A percentile compares a stretch with the other conserved stretches of the same genome.
These are phyloP conservation scores for Solanum microdontum DNA, from an alignment of 257 asterid species.

Conservation along the genomic window DNA sequence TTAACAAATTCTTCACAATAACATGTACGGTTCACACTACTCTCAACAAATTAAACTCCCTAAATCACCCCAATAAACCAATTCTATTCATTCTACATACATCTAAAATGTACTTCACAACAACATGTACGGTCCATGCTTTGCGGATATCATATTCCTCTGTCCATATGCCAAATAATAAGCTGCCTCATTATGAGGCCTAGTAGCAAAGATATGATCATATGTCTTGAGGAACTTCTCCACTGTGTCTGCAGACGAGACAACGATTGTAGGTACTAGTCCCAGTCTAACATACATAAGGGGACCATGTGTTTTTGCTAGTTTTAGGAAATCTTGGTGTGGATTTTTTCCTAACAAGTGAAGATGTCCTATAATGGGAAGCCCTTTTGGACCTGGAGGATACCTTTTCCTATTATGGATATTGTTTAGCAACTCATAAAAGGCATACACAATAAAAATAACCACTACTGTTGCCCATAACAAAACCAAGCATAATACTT, in stretches of 20 bases:
- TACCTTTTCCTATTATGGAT: neutral
- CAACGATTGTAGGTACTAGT: neutral
- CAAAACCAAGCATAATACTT: neutral
- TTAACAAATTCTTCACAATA: too few relatives aligned
- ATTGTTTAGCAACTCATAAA: neutral
- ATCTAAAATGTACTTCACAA: too few relatives aligned
- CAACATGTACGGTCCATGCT: too few relatives aligned
- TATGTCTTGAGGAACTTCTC: neutral
- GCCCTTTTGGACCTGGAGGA: neutral
- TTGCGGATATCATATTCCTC: neutral
- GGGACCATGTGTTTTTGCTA: too few relatives aligned
- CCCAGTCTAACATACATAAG: too few relatives aligned
- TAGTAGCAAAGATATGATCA: too few relatives aligned
- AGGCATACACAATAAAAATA: neutral
- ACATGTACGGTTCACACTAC: too few relatives aligned
- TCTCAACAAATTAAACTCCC: too few relatives aligned
- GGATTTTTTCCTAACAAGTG: neutral
- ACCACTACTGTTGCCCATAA: neutral
- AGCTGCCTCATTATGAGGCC: neutral
- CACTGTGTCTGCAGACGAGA: neutral
- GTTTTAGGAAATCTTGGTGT: neutral
- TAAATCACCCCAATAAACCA: too few relatives aligned
- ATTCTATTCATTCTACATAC: too few relatives aligned
- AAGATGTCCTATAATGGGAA: neutral
- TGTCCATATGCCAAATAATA: neutral